Conservation (phyloP, 108 stramenopile species). For the Nitzschia sp. region DNA sequence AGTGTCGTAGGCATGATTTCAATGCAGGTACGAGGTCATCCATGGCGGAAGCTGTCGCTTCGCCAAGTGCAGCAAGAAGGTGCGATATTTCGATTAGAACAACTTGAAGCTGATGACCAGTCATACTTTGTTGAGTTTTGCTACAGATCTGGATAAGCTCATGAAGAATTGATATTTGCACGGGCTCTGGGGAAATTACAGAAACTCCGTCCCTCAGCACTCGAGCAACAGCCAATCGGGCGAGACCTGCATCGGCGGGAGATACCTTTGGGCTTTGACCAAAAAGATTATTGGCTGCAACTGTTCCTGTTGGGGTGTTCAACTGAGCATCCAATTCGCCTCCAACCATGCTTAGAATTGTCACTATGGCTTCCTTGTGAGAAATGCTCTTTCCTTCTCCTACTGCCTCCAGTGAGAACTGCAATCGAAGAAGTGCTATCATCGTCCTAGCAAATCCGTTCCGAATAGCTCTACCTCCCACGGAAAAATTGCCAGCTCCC, state of each 20-base stretch:
- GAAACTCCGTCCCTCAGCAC: slow-evolving; percentile 73
- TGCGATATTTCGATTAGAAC: slow-evolving; percentile 82
- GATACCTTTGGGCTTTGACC: slow-evolving; percentile 52
- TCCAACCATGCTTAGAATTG: slow-evolving; percentile 74
- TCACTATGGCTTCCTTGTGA: slow-evolving; percentile 40
- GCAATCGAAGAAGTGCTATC: slow-evolving; percentile 56
- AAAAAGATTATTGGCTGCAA: slow-evolving; percentile 40
- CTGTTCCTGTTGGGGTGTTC: slow-evolving; percentile 15
- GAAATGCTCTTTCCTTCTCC: slow-evolving; percentile 44
- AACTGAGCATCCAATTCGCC: slow-evolving; percentile 68
- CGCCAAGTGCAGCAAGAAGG: slow-evolving; percentile 63
- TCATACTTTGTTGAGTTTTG: slow-evolving; percentile 28
- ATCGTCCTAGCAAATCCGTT: slow-evolving; percentile 59
- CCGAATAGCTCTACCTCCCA: slow-evolving; percentile 76
- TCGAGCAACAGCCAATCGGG: slow-evolving; percentile 55
- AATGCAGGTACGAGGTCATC: slow-evolving; percentile 64
- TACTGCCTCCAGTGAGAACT: slow-evolving; percentile 34
- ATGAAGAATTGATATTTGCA: slow-evolving; percentile 63
- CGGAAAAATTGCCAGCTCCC: slow-evolving; percentile 66
- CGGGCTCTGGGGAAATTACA: slow-evolving; percentile 67
- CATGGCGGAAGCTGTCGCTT: slow-evolving; percentile 65
- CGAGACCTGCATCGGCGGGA: slow-evolving; percentile 67
- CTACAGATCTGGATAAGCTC: slow-evolving; percentile 52
- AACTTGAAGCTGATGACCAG: slow-evolving; percentile 78
- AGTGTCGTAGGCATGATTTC: slow-evolving; percentile 53